These are phyloP conservation scores for Wickerhamiella brachini DNA, from an alignment of 805 yeast genomes.

Conservation along the genomic window DNA sequence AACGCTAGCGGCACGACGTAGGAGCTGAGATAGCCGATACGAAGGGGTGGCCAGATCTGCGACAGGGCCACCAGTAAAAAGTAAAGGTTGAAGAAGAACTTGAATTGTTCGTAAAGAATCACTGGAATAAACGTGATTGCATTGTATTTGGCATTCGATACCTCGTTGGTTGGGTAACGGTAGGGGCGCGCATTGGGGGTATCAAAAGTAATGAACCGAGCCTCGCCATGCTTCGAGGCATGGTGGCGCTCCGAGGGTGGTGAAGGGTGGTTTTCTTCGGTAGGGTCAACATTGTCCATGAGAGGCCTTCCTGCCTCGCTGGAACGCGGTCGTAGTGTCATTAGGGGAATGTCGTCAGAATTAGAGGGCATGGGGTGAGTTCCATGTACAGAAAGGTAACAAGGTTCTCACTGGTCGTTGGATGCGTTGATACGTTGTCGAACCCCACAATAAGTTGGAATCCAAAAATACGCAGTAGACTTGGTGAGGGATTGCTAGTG, in stretches of 20 bases:
- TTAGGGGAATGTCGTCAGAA: slow-evolving; percentile 3
- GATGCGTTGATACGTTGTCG: too few relatives aligned
- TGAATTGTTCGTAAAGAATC: slow-evolving; percentile 87
- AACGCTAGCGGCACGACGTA: slow-evolving; percentile 90
- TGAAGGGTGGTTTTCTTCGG: not conserved
- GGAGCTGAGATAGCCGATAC: slow-evolving; percentile 88
- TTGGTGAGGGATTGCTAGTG: not conserved
- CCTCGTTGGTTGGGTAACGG: slow-evolving; percentile 48
- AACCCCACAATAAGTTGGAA: too few relatives aligned
- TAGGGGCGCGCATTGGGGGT: slow-evolving; percentile 14
- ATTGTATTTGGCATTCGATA: slow-evolving; percentile 89
- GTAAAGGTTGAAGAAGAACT: slow-evolving; percentile 87
- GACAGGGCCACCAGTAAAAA: slow-evolving; percentile 87
- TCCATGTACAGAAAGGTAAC: not conserved
- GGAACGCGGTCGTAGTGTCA: slow-evolving; percentile 1
- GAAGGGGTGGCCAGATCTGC: slow-evolving; percentile 73
- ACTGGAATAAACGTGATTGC: slow-evolving; percentile 79
- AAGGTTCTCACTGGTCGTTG: too few relatives aligned
- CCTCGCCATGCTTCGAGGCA: not conserved
- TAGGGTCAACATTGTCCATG: not conserved
- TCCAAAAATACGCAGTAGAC: too few relatives aligned
- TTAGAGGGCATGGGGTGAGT: not conserved
- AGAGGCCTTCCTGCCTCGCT: not conserved
- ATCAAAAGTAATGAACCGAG: slow-evolving; percentile 7
- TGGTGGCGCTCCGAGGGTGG: not conserved